Percentiles rank a stretch among this genome's conserved stretches.
phyloP scores from a whole-genome alignment of 805 yeast genomes.

The Wilhelminamyces savonicus region DNA sequence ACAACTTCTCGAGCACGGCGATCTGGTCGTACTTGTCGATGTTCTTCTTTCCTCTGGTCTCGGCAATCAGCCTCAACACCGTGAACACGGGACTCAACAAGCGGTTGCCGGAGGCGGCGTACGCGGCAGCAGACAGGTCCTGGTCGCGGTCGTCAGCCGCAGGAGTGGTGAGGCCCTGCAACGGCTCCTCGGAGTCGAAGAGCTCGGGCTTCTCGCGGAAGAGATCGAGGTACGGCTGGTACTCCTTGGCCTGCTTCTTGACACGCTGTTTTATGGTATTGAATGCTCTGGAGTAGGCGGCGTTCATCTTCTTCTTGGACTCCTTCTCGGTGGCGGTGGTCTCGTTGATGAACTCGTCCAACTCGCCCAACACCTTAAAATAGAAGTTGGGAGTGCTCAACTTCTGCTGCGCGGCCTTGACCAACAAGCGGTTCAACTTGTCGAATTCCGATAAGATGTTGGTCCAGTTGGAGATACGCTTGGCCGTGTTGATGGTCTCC shows the following conservation, averaged over 20 bases:
- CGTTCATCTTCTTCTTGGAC: constrained; percentile 67
- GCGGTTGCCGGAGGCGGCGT: constrained; percentile 34
- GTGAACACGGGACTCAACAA: constrained; percentile 52
- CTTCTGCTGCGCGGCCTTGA: constrained; percentile 72
- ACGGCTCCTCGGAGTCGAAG: constrained; percentile 54
- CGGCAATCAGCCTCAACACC: constrained; percentile 67
- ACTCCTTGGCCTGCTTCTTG: constrained; percentile 70
- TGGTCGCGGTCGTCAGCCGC: constrained; percentile 26
- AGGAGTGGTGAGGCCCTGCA: constrained; percentile 23
- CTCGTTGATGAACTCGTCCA: constrained; percentile 62
- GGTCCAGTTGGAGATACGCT: constrained; percentile 74
- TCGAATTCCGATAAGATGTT: constrained; percentile 73
- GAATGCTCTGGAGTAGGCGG: constrained; percentile 77
- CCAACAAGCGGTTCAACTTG: constrained; percentile 57
- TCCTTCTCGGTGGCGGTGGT: constrained; percentile 47
- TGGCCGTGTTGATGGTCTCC: constrained; percentile 62
- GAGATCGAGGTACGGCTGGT: constrained; percentile 49
- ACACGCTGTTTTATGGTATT: constrained; percentile 86
- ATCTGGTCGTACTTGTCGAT: constrained; percentile 80
- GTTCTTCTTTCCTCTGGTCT: constrained; percentile 93
- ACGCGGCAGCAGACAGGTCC: constrained; percentile 22
- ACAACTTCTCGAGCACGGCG: constrained; percentile 57
- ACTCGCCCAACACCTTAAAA: constrained; percentile 59
- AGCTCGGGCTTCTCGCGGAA: constrained; percentile 67
- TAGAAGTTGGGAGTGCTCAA: constrained; percentile 65